phyloP scores from a whole-genome alignment of 208 protist genomes.

The Leptomonas pyrrhocoris region DNA sequence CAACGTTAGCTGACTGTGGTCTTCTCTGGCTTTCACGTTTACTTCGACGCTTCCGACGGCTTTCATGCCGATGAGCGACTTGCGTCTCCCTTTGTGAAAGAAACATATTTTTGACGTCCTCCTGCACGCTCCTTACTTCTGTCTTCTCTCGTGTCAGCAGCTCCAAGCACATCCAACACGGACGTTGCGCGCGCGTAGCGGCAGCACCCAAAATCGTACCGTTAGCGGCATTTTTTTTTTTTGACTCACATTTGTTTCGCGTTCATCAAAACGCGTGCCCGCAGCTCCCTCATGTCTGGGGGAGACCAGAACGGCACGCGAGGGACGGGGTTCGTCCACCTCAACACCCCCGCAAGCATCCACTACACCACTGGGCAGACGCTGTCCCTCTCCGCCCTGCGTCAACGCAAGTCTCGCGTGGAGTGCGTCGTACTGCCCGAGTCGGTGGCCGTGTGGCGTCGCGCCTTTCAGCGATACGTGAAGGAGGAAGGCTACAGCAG shows the following conservation, averaged over 20 bases:
- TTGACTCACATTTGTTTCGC: not conserved
- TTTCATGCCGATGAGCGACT: too few species aligned
- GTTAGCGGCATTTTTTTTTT: constrained; percentile 1
- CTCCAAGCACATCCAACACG: too few species aligned
- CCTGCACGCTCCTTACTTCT: too few species aligned
- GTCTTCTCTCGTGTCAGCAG: too few species aligned
- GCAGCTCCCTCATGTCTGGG: not conserved
- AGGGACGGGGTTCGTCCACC: constrained; percentile 86
- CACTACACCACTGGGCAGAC: constrained; percentile 68
- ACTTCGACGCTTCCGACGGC: too few species aligned
- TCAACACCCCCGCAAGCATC: constrained; percentile 84
- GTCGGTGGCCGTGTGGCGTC: constrained; percentile 57
- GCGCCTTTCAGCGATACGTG: constrained; percentile 48
- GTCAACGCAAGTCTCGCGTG: constrained; percentile 46
- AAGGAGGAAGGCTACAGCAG: constrained; percentile 51
- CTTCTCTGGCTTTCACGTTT: too few species aligned
- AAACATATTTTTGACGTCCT: too few species aligned
- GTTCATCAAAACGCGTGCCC: too few species aligned
- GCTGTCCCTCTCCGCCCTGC: constrained; percentile 68
- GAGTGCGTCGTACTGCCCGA: constrained; percentile 74
- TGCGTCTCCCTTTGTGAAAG: too few species aligned
- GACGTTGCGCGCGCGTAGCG: too few species aligned
- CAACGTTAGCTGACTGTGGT: too few species aligned
- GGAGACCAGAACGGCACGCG: constrained; percentile 18
- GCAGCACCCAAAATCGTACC: too few species aligned